Evolutionary conservation across 2,329 filamentous ascomycete species (phyloP).

Genomic region (Paecilomyces niveus): DNA sequence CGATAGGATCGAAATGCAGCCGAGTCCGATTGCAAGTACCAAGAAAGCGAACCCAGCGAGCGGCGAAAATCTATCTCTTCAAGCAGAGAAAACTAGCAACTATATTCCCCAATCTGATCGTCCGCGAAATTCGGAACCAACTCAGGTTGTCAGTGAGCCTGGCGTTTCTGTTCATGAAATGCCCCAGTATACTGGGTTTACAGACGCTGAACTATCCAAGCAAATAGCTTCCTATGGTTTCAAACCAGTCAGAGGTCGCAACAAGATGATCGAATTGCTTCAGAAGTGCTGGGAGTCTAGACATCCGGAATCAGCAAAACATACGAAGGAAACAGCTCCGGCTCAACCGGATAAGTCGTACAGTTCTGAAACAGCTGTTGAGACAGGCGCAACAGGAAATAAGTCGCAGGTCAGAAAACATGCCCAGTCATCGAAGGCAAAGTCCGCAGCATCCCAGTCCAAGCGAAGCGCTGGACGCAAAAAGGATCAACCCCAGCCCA

Average conservation of each 20-base stretch:
- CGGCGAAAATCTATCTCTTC: background rate
- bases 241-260: constrained; percentile 61
- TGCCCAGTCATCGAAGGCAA: background rate
- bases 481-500: background rate
- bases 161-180: constrained; percentile 15
- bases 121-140: background rate
- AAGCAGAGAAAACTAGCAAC: background rate
- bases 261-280: constrained; percentile 63
- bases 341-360: constrained; percentile 2
- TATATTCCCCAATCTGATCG: background rate
- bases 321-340: background rate
- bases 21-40: background rate
- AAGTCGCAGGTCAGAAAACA: background rate
- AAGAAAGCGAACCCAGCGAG: background rate
- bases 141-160: constrained; percentile 1
- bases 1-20: background rate
- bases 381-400: background rate
- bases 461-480: background rate
- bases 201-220: constrained; percentile 55
- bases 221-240: constrained; percentile 62
- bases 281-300: constrained; percentile 65
- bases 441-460: background rate
- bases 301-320: constrained; percentile 14
- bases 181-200: constrained; percentile 56
- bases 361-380: background rate